Evolutionary conservation across 78 protist genomes (phyloP), one percentile per base, ranked within the genome.

Genomic region (Speleostelium caveatum): DNA sequence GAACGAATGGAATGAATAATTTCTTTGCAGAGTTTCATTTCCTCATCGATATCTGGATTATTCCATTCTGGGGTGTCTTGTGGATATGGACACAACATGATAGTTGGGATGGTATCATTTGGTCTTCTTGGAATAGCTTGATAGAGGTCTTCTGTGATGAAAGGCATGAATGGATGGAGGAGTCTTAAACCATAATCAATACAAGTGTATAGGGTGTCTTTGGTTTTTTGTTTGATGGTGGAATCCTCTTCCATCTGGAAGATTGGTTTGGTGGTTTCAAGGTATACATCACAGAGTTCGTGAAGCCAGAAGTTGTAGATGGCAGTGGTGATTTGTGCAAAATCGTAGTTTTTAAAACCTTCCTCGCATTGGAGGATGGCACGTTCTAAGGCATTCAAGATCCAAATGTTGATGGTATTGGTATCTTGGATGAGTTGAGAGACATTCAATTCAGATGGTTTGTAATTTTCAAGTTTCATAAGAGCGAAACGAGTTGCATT

Each of bases 101-200:
- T 92, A 53, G 96, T 65, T 30, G 61, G 86, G 32, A 67, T 74
- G 16, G 22, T 16, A 39, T 86, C 90, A 16, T 24, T 49, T 58
- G 92, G 92, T 49, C 95, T 63, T 2, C 94, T 75, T 28, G 97
- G 96, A 26, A 96, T 41, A 32, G 95, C 42, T 78, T 96, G 98
- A 80, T 93, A 97, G 19, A 98, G 80, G 51, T 99, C 99, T 87
- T 99, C 99, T 7, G 99, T 93, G 49, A 98, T 24, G 87, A 91
- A 99, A 33, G 99, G 99, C 98, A 99, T 98, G 93, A 98, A 78
- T 58, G 99, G 99, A 86, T 97, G 98, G 28, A 98, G 67, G 62
- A 99, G 58, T 22, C 98, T 87, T 10, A 98, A 83, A 30, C 95
- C 95, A 19, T 16, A n/a, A 21, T 98, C 98, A 28, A 98, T 60